Conservation (phyloP, 75 land plant genomes). For the Larix kaempferi region DNA sequence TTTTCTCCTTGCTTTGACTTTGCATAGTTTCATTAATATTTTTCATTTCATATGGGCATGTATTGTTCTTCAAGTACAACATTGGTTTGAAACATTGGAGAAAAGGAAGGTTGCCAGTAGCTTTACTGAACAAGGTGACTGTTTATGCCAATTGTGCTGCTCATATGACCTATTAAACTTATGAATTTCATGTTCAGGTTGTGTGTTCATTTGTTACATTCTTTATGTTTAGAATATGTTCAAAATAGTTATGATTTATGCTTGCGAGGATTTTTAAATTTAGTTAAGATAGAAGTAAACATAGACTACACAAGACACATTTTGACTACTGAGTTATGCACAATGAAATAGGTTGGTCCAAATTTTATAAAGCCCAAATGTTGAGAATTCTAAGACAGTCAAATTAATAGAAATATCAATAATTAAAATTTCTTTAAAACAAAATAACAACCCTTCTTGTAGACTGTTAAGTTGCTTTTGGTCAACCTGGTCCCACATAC, state of each 20-base stretch:
- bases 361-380: too few species aligned
- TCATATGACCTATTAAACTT: background rate
- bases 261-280: slow-evolving; percentile 3
- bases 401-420: too few species aligned
- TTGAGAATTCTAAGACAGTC: too few species aligned
- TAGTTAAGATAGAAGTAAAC: background rate
- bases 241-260: background rate
- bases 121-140: slow-evolving; percentile 83
- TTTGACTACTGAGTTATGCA: too few species aligned
- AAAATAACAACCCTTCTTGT: too few species aligned
- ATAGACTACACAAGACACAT: too few species aligned
- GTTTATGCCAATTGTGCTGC: background rate
- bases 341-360: too few species aligned
- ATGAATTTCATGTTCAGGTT: background rate
- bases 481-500: too few species aligned
- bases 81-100: slow-evolving; percentile 80
- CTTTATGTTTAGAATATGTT: background rate
- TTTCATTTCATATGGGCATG: background rate
- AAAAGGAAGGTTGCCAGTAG: slow-evolving; percentile 63
- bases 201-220: background rate
- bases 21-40: background rate
- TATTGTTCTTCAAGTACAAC: slow-evolving; percentile 54
- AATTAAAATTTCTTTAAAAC: too few species aligned
- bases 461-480: too few species aligned
- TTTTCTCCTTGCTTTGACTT: background rate